Evolutionary conservation across 2,329 filamentous ascomycete species (phyloP).

Genomic region (Neurospora crassa): DNA sequence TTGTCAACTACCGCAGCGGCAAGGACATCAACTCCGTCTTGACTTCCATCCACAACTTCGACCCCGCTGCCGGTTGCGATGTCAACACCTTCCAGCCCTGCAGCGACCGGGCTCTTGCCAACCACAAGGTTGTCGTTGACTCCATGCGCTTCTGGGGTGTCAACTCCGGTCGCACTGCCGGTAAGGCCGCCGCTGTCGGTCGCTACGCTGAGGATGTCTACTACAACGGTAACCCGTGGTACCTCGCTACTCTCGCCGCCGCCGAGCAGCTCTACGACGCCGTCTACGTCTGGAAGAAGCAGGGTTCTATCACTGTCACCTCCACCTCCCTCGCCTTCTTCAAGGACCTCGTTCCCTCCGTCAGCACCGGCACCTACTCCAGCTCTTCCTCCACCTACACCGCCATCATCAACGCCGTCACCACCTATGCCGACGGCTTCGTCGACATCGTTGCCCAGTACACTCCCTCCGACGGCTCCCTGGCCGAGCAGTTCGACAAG

Average conservation of each 20-base stretch:
- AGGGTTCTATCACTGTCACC: slow-evolving; percentile 55
- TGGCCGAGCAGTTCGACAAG: slow-evolving; percentile 59
- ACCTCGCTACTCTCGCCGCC: slow-evolving; percentile 64
- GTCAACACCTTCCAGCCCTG: slow-evolving; percentile 70
- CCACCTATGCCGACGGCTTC: slow-evolving; percentile 51
- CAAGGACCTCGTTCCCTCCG: slow-evolving; percentile 49
- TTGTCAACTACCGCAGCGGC: slow-evolving; percentile 51
- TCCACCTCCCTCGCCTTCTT: slow-evolving; percentile 62
- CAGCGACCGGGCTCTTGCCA: slow-evolving; percentile 58
- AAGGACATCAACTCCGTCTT: slow-evolving; percentile 66
- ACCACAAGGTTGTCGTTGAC: slow-evolving; percentile 67
- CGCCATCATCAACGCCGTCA: slow-evolving; percentile 46
- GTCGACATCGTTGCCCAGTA: slow-evolving; percentile 54
- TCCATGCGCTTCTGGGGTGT: slow-evolving; percentile 66
- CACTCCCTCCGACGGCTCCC: slow-evolving; percentile 48
- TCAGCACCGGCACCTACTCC: slow-evolving; percentile 53
- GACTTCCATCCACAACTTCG: slow-evolving; percentile 58
- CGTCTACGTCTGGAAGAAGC: slow-evolving; percentile 57
- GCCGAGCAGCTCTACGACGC: slow-evolving; percentile 76
- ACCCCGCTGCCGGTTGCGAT: slow-evolving; percentile 56
- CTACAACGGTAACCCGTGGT: slow-evolving; percentile 75
- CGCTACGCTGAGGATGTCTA: slow-evolving; percentile 66
- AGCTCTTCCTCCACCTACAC: slow-evolving; percentile 37
- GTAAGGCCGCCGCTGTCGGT: slow-evolving; percentile 52
- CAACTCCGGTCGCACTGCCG: slow-evolving; percentile 54